phyloP scores from a whole-genome alignment of 805 yeast species.

The Phaffomyces thermotolerans region DNA sequence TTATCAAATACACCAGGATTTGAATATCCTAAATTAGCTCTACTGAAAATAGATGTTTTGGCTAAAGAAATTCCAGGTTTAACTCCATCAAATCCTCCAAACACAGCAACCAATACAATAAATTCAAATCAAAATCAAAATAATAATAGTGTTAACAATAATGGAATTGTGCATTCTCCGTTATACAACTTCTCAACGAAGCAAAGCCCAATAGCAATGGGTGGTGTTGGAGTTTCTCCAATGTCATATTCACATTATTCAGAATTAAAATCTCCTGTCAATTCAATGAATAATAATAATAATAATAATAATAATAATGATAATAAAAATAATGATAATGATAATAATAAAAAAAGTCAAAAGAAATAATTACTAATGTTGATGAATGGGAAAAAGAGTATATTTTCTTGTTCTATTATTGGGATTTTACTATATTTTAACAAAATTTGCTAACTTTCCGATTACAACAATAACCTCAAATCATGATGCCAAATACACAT shows the following conservation, averaged over 20 bases:
- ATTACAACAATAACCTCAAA: too few species aligned
- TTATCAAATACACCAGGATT: slow-evolving; percentile 40
- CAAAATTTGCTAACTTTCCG: too few species aligned
- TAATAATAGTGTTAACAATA: too few species aligned
- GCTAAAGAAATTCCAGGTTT: slow-evolving; percentile 67
- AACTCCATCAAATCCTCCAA: slow-evolving; percentile 15
- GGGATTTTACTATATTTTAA: too few species aligned
- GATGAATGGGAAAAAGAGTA: too few species aligned
- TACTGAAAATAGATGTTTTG: slow-evolving; percentile 63
- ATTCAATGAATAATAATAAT: background rate
- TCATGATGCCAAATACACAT: too few species aligned
- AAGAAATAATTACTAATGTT: too few species aligned
- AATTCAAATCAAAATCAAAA: too few species aligned
- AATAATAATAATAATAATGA: background rate
- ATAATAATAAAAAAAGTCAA: too few species aligned
- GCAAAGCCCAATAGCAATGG: too few species aligned
- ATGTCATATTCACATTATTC: slow-evolving; percentile 9
- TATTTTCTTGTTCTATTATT: too few species aligned
- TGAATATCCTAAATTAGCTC: slow-evolving; percentile 65
- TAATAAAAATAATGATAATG: too few species aligned
- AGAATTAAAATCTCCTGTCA: slow-evolving; percentile 3
- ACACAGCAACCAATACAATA: slow-evolving; percentile 12
- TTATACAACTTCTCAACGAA: background rate
- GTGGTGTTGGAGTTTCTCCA: slow-evolving; percentile 5
- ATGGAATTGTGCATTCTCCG: slow-evolving; percentile 1